Evolutionary conservation across 306 rosid genomes (phyloP), one percentile per base, ranked within the genome.

Genomic region (Canavalia ensiformis): DNA sequence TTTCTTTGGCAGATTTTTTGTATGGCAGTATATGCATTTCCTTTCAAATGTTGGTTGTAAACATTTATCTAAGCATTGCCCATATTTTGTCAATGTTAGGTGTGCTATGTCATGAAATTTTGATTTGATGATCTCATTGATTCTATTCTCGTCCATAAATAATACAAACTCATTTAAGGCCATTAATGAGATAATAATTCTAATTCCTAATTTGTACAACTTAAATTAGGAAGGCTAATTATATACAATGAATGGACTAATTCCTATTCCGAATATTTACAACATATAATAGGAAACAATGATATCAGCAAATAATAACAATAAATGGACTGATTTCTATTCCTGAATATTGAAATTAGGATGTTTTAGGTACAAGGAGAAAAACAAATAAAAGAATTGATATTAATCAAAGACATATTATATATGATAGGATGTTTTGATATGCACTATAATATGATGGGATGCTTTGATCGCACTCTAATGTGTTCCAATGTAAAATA

Each of bases 1-100:
- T 39, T 62, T 33, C 56, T 72, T 42, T 33, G 44, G 68, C 9
- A 6, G 39, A 54, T 11, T 62, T 57, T 70, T 54, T 56, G 28
- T 39, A 8, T 7, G 45, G 45, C 8, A 52, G 13, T 42, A 3
- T 65, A 42, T 49, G 42, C 47, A 30, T 42, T 63, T 35, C 67
- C 34, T 46, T 4, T 34, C 31, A 60, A 64, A 10, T 49, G 33
- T 49, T 39, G 7, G 52, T 50, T 35, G 29, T 29, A 25, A 29
- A 30, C 18, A 62, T 60, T 69, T 79, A 34, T 47, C 29, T 41
- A 9, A 11, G 66, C 28, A 55, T 45, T 64, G 57, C 41, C 33
- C 55, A 47, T 41, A 59, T 52, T 34, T 46, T 76, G 66, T 76
- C 68, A 63, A 69, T 29, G 44, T 80, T 71, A 28, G 83, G 72